Evolutionary conservation across 1,139 yeast species (phyloP), one percentile per base, ranked within the genome.

Genomic region (Neolecta irregularis): DNA sequence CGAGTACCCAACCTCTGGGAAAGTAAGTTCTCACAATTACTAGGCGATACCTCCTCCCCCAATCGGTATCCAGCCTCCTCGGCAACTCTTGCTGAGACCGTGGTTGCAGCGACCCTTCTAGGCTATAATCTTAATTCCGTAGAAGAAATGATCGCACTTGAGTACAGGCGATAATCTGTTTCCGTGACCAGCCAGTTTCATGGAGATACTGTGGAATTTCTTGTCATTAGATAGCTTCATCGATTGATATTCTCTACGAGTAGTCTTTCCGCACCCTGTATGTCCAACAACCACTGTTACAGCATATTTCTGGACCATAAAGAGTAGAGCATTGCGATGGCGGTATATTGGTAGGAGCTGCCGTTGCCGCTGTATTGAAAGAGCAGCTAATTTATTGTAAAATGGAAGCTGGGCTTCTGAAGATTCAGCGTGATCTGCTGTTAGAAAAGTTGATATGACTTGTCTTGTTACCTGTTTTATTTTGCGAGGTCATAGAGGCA

Each of bases 191-290:
- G 0, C 91, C 88, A 40, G 69, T 74, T 45, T 77, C 88, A 44
- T 67, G 64, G n/a, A 80, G 55, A 46, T 67, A 77, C 48, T 79
- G 92, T 0, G 91, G 67, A 23, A 80, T 54, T 51, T 80, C 52
- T 48, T 20, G 24, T 23, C 34, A 34, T 25, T 7, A 33, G 30
- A 12, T n/a, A n/a, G 24, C 19, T 20, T 11, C n/a, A 5, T 12
- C 13, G 25, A 21, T 11, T 24, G 7, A 13, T 5, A 18, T 4
- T 7, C 34, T 49, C 5, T 36, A 48, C 51, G 93, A 0, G 93
- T 80, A 2, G 92, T 76, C 51, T 80, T 80, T 48, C 93, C 93
- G 0, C 92, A 77, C 20, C 93, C 92, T 0, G 93, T 79, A 50
- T 79, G 92, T 41, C 93, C 93, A 44, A 78, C 67, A 1, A 80